Conservation (phyloP, 164 flowering plant species). For the Cinnamomum chago region DNA sequence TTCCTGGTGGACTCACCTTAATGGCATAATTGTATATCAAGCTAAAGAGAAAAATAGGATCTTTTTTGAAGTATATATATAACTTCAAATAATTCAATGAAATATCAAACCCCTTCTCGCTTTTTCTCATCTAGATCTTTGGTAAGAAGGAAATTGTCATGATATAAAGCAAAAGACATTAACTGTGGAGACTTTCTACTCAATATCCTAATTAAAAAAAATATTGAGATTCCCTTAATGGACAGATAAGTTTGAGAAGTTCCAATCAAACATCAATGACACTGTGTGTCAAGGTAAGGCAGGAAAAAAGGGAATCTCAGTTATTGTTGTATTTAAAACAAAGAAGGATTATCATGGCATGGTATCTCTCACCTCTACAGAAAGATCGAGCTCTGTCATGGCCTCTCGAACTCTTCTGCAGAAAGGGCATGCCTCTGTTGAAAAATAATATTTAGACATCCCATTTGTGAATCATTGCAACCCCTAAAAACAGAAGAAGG, state of each 20-base stretch:
- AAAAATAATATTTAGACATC: slow-evolving; percentile 13
- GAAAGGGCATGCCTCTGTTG: slow-evolving; percentile 90
- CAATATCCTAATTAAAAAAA: not conserved
- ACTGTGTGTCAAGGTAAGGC: not conserved
- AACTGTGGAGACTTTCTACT: not conserved
- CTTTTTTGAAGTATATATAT: too few relatives aligned
- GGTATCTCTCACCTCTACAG: slow-evolving; percentile 50
- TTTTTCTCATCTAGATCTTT: not conserved
- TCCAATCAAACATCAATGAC: not conserved
- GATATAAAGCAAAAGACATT: not conserved
- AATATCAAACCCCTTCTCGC: not conserved
- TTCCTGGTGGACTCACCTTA: not conserved
- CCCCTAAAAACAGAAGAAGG: slow-evolving; percentile 1
- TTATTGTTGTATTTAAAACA: not conserved
- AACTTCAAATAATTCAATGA: not conserved
- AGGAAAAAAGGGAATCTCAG: not conserved
- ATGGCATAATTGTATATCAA: not conserved
- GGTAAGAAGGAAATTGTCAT: not conserved
- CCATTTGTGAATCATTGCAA: slow-evolving; percentile 6
- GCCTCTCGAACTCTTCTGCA: slow-evolving; percentile 86
- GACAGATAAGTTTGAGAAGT: not conserved
- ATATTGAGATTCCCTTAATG: not conserved
- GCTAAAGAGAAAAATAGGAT: not conserved
- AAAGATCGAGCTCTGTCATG: slow-evolving; percentile 74
- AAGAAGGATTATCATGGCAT: not conserved